These are phyloP conservation scores for Xylaria sp. DNA, from an alignment of 2,329 filamentous ascomycete species.

Conservation along the genomic window DNA sequence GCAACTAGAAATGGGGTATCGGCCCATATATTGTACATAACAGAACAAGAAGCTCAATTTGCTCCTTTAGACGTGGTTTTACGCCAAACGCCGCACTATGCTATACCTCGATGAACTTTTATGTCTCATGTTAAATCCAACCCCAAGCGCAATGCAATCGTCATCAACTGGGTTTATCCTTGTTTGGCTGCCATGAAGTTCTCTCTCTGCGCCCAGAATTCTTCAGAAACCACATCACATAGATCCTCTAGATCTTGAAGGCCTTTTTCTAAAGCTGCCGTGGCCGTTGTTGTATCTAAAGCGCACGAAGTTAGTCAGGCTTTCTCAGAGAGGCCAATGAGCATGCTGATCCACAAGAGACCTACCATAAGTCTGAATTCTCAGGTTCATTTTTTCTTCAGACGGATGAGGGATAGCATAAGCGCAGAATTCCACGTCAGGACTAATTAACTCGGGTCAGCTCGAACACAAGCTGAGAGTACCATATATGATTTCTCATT, in stretches of 20 bases:
- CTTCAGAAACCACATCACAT: slow-evolving; percentile 92
- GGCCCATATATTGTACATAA: slow-evolving; percentile 51
- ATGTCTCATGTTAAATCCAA: slow-evolving; percentile 22
- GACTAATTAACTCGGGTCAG: slow-evolving; percentile 76
- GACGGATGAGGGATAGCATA: slow-evolving; percentile 98
- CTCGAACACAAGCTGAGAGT: not conserved
- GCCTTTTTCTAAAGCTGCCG: slow-evolving; percentile 90
- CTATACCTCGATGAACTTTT: slow-evolving; percentile 28
- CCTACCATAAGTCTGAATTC: slow-evolving; percentile 96
- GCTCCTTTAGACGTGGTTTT: slow-evolving; percentile 45
- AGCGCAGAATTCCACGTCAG: slow-evolving; percentile 96
- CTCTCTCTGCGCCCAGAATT: slow-evolving; percentile 78
- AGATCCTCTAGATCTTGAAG: slow-evolving; percentile 88
- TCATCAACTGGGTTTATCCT: not conserved
- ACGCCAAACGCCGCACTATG: slow-evolving; percentile 50
- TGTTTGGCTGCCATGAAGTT: slow-evolving; percentile 59
- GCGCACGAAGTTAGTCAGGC: slow-evolving; percentile 28
- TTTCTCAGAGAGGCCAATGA: not conserved
- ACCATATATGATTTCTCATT: not conserved
- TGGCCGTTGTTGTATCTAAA: slow-evolving; percentile 80
- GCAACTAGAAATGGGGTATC: slow-evolving; percentile 62
- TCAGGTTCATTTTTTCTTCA: slow-evolving; percentile 94
- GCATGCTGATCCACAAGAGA: not conserved
- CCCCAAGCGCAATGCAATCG: slow-evolving; percentile 6
- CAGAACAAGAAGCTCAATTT: slow-evolving; percentile 52